Evolutionary conservation across 768 basidiomycete genomes (phyloP).

Genomic region (Boletellus ananiceps): DNA sequence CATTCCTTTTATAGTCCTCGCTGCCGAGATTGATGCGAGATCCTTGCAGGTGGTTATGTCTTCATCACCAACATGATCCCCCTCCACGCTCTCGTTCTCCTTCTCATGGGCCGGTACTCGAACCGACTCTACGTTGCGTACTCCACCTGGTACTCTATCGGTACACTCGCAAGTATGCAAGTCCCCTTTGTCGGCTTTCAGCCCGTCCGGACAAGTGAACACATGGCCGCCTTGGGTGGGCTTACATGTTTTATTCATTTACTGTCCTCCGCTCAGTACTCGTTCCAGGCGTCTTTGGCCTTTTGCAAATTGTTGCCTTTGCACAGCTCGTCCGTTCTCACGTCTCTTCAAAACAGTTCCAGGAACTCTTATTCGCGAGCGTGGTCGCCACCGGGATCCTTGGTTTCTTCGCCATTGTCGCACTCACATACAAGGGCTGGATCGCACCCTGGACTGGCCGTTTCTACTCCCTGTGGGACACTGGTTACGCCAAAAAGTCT

Average conservation of each 20-base stretch:
- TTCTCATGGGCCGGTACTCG: slow-evolving; percentile 94
- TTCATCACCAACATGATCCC: slow-evolving; percentile 99
- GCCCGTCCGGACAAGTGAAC: slow-evolving; percentile 95
- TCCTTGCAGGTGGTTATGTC: slow-evolving; percentile 77
- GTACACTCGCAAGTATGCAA: slow-evolving; percentile 97
- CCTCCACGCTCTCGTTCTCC: slow-evolving; percentile 87
- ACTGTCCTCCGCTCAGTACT: slow-evolving; percentile 5
- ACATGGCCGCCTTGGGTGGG: slow-evolving; percentile 94
- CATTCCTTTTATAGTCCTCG: not conserved
- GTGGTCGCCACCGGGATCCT: slow-evolving; percentile 68
- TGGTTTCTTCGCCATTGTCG: slow-evolving; percentile 68
- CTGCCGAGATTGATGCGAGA: slow-evolving; percentile 7
- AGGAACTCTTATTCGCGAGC: slow-evolving; percentile 64
- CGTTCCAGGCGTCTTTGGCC: slow-evolving; percentile 82
- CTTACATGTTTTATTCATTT: not conserved
- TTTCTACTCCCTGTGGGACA: slow-evolving; percentile 99
- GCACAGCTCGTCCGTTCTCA: slow-evolving; percentile 85
- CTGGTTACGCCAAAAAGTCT: slow-evolving; percentile 96
- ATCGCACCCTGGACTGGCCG: slow-evolving; percentile 99
- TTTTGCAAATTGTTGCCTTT: slow-evolving; percentile 94
- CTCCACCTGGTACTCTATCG: slow-evolving; percentile 97
- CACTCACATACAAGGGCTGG: slow-evolving; percentile 87
- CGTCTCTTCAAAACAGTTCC: slow-evolving; percentile 90
- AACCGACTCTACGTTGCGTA: slow-evolving; percentile 91
- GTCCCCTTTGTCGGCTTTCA: slow-evolving; percentile 99